These are phyloP conservation scores for Metarhizium anisopliae DNA, from an alignment of 2,329 filamentous ascomycete species.

Conservation along the genomic window DNA sequence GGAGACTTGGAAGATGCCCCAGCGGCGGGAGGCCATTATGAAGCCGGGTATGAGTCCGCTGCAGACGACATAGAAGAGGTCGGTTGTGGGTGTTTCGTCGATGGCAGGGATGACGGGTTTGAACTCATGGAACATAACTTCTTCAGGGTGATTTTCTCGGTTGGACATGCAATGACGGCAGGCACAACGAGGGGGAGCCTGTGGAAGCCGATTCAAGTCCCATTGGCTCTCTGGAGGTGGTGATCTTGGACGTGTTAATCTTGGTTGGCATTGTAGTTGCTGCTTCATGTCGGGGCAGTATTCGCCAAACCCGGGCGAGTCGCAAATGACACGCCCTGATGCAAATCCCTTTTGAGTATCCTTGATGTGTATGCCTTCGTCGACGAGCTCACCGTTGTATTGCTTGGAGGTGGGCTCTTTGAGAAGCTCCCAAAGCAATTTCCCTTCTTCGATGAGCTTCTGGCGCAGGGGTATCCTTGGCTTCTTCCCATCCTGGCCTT, in stretches of 20 bases:
- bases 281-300: background rate
- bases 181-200: constrained; percentile 30
- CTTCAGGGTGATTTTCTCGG: constrained; percentile 13
- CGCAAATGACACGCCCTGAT: constrained; percentile 33
- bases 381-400: constrained; percentile 31
- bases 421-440: constrained; percentile 37
- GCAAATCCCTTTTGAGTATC: constrained; percentile 23
- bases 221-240: too few relatives aligned
- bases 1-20: constrained; percentile 33
- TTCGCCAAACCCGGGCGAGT: constrained; percentile 10
- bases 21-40: constrained; percentile 33
- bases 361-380: background rate
- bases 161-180: constrained; percentile 26
- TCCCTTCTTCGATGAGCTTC: constrained; percentile 31
- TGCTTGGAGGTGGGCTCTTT: constrained; percentile 37
- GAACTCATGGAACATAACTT: constrained; percentile 31
- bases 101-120: constrained; percentile 26
- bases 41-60: constrained; percentile 38
- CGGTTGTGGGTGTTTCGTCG: constrained; percentile 17
- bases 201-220: constrained; percentile 28
- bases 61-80: constrained; percentile 35
- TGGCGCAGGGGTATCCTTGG: constrained; percentile 18
- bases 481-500: constrained; percentile 17
- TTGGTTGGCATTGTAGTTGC: background rate
- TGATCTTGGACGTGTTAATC: background rate